A percentile compares a stretch with the other conserved stretches of the same genome.
Conservation (phyloP, 1,284 basidiomycete species). For the Microbotryomycetes sp. region DNA sequence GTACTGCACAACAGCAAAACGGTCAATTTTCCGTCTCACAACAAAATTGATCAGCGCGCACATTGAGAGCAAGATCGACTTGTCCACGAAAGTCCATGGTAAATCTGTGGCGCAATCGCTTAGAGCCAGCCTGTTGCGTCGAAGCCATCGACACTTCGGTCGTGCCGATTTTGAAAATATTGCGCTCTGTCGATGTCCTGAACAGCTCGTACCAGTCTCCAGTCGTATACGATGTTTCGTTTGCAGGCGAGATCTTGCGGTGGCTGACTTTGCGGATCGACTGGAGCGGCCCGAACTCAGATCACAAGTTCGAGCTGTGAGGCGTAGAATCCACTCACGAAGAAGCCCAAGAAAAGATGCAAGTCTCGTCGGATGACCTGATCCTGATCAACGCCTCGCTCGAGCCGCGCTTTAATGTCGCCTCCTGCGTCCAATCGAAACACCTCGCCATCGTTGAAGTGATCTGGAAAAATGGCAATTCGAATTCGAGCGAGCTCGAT, state of each 20-base stretch:
- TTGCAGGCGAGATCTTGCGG: slow-evolving; percentile 8
- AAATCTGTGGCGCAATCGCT: slow-evolving; percentile 21
- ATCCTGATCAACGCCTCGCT: slow-evolving; percentile 3
- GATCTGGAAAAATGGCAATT: slow-evolving; percentile 24
- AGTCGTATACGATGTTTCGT: slow-evolving; percentile 15
- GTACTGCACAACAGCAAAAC: neutral
- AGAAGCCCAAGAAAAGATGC: slow-evolving; percentile 16
- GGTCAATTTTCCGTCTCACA: slow-evolving; percentile 1
- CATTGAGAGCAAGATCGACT: slow-evolving; percentile 27
- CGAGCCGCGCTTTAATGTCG: slow-evolving; percentile 19
- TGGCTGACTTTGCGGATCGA: slow-evolving; percentile 13
- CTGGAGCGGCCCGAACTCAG: neutral
- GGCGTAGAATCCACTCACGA: neutral
- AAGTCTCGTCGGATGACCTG: slow-evolving; percentile 17
- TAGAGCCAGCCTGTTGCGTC: slow-evolving; percentile 4
- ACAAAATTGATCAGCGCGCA: slow-evolving; percentile 6
- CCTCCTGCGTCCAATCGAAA: slow-evolving; percentile 26
- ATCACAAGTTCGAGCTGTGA: neutral
- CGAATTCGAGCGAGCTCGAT: slow-evolving; percentile 23
- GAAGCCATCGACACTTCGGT: slow-evolving; percentile 23
- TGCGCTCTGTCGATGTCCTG: slow-evolving; percentile 11
- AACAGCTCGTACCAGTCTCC: slow-evolving; percentile 26
- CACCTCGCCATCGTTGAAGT: slow-evolving; percentile 27
- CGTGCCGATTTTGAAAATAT: slow-evolving; percentile 22
- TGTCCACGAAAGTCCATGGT: slow-evolving; percentile 17